Conservation (phyloP, 768 basidiomycete species). For the Tylopilus balloui region DNA sequence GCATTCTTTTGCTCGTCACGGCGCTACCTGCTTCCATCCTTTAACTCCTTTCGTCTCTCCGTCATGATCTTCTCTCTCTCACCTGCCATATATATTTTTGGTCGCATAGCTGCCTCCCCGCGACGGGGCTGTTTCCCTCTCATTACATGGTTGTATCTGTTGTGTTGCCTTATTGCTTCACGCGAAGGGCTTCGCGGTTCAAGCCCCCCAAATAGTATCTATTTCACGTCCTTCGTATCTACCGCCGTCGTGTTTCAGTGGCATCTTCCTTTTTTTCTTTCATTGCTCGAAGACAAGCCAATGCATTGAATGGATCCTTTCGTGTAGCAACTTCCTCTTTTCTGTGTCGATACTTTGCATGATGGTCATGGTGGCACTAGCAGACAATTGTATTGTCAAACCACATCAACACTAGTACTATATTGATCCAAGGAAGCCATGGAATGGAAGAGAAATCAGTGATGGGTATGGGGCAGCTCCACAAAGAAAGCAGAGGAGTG, state of each 20-base stretch:
- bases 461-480: too few relatives aligned
- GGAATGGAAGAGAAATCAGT: too few relatives aligned
- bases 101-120: constrained; percentile 20
- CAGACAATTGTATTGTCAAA: too few relatives aligned
- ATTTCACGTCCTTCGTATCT: constrained; percentile 4
- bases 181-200: constrained; percentile 49
- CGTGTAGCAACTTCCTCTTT: background rate
- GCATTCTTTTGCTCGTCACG: constrained; percentile 4
- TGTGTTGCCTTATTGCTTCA: constrained; percentile 19
- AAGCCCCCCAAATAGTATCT: constrained; percentile 40
- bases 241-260: background rate
- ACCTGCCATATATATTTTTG: constrained; percentile 30
- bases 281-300: background rate
- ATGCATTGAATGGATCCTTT: background rate
- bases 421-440: too few relatives aligned
- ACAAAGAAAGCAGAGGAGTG: too few relatives aligned
- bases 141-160: constrained; percentile 25
- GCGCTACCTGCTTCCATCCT: background rate
- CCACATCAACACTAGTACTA: too few relatives aligned
- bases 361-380: too few relatives aligned
- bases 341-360: too few relatives aligned
- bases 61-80: constrained; percentile 12
- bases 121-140: constrained; percentile 8
- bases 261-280: background rate
- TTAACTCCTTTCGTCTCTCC: background rate